Percentiles rank a stretch among this genome's conserved stretches.
Conservation (phyloP, 1,284 basidiomycete genomes). For the Papiliotrema nemorosa region DNA sequence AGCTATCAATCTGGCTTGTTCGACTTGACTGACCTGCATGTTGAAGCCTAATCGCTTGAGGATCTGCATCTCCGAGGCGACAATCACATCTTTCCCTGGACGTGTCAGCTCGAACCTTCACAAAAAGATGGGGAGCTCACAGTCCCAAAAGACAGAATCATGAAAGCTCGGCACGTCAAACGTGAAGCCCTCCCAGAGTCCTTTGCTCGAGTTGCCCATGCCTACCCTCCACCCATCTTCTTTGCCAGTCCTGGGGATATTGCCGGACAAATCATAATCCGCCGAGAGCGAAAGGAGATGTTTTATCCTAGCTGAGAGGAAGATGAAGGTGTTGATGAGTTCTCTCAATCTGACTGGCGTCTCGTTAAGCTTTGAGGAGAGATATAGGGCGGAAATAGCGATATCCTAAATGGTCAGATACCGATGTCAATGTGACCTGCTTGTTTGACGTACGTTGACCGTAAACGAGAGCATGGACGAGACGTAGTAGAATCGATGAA, state of each 20-base stretch:
- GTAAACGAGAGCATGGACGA: constrained; percentile 91
- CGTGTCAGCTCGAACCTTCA: background rate
- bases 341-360: constrained; percentile 86
- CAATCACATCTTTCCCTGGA: constrained; percentile 61
- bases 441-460: constrained; percentile 66
- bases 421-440: background rate
- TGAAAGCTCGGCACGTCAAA: constrained; percentile 42
- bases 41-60: constrained; percentile 90
- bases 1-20: constrained; percentile 18
- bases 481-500: constrained; percentile 96
- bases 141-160: constrained; percentile 46
- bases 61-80: constrained; percentile 95
- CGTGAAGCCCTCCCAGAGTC: constrained; percentile 36
- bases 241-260: background rate
- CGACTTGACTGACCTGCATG: constrained; percentile 51
- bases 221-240: constrained; percentile 1
- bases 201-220: constrained; percentile 2
- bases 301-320: constrained; percentile 54
- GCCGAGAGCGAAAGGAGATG: constrained; percentile 39
- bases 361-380: constrained; percentile 95
- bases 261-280: constrained; percentile 11
- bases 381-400: constrained; percentile 86
- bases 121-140: constrained; percentile 13
- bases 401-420: constrained; percentile 62
- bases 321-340: constrained; percentile 90